Evolutionary conservation across 2,329 filamentous ascomycete genomes (phyloP), one percentile per base, ranked within the genome.

Genomic region (Penicillium glabrum): DNA sequence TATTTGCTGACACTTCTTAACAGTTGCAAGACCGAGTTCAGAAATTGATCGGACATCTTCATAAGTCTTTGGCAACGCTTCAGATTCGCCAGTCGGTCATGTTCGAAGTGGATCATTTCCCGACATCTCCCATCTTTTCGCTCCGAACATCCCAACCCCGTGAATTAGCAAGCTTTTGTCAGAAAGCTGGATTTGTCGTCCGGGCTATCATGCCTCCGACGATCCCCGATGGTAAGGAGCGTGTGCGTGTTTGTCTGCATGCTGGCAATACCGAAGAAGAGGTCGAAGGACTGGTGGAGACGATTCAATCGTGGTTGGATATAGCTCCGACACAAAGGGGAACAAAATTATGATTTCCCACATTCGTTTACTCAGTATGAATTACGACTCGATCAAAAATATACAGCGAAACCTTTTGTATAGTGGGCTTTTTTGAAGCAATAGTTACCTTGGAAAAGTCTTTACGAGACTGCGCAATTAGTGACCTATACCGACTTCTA

Each of bases 131-230:
- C 0, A 89, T 90, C 8, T 83, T 90, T 43, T 83, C 86, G 0
- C 70, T 90, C 0, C 77, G 87, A 19, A 88, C 85, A 0, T 75
- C 78, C 0, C 71, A 81, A 0, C 86, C 88, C 0, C 80, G 86
- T 3, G 77, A 79, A 3, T 71, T 90, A 14, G 87, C 88, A 0
- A 75, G 71, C 1, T 75, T 81, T 53, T 89, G 87, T 53, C 87
- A 90, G 70, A 64, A 76, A 3, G 69, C 73, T 0, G 85, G 86
- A 0, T 86, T 84, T 54, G 76, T 87, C 44, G 83, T 89, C 0
- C 79, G 88, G 2, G 81, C 87, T 0, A 89, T 90, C 16, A 85
- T 90, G 56, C 79, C 86, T 1, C 88, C 88, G 0, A 90, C 87
- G 0, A 87, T 91, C 2, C 86, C 87, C 0, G 71, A 68, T 2